Evolutionary conservation across 257 asterid genomes (phyloP).

Genomic region (Solanum pimpinellifolium): DNA sequence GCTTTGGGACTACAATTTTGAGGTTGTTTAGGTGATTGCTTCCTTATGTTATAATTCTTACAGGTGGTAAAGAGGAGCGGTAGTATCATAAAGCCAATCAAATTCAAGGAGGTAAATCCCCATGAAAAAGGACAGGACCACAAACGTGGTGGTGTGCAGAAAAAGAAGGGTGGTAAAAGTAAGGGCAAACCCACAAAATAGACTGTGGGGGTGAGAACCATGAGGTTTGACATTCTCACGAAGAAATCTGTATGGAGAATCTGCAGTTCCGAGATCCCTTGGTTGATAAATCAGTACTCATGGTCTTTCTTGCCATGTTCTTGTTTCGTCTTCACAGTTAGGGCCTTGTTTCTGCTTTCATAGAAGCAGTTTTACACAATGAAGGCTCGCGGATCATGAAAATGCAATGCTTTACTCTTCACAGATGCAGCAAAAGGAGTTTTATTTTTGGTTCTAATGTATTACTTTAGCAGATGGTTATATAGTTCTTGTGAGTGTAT

Average conservation of each 20-base stretch:
- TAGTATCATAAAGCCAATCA: constrained; percentile 60
- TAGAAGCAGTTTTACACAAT: background rate
- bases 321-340: background rate
- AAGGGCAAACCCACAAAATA: constrained; percentile 4
- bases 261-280: background rate
- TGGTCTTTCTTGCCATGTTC: background rate
- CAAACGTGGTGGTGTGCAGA: constrained; percentile 10
- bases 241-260: background rate
- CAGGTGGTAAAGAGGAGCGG: constrained; percentile 89
- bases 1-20: background rate
- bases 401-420: background rate
- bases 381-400: background rate
- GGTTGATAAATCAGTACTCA: background rate
- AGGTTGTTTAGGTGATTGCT: background rate
- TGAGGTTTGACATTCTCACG: background rate
- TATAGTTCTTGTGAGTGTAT: background rate
- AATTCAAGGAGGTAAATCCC: constrained; percentile 43
- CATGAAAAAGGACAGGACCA: constrained; percentile 32
- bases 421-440: background rate
- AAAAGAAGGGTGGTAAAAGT: constrained; percentile 24
- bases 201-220: background rate
- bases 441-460: background rate
- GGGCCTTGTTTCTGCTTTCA: background rate
- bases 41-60: background rate
- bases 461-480: background rate